A percentile compares a stretch with the other conserved stretches of the same genome.
These are phyloP conservation scores for Hymenoscyphus linearis DNA, from an alignment of 2,329 filamentous ascomycete genomes.

Conservation along the genomic window DNA sequence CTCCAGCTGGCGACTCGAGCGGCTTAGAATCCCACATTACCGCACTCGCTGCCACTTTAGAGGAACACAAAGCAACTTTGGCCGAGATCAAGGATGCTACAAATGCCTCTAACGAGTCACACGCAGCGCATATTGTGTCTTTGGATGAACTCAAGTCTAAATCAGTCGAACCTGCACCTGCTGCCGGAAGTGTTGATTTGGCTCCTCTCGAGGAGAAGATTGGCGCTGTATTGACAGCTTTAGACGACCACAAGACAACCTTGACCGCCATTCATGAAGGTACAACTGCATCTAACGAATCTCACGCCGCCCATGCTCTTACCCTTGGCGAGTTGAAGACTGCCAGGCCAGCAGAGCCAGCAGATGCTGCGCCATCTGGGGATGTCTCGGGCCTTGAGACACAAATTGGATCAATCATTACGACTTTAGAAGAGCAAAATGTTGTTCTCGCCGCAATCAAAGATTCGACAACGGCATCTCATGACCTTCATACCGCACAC, in stretches of 20 bases:
- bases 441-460: constrained; percentile 18
- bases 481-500: constrained; percentile 14
- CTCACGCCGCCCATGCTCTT: constrained; percentile 7
- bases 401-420: constrained; percentile 14
- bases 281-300: constrained; percentile 8
- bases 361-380: neutral
- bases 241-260: constrained; percentile 8
- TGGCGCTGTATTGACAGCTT: constrained; percentile 2
- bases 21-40: constrained; percentile 15
- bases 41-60: constrained; percentile 14
- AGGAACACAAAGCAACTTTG: constrained; percentile 17
- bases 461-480: constrained; percentile 12
- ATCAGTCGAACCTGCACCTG: constrained; percentile 7
- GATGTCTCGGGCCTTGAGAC: constrained; percentile 11
- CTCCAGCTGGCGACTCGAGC: neutral
- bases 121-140: constrained; percentile 12
- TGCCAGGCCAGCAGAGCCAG: neutral
- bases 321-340: constrained; percentile 3
- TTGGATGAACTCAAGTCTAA: constrained; percentile 19
- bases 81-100: constrained; percentile 11
- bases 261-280: constrained; percentile 6
- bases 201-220: constrained; percentile 6
- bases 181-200: neutral
- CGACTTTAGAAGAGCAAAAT: constrained; percentile 14
- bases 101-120: constrained; percentile 10